Evolutionary conservation across 495 filamentous ascomycete species (phyloP), one percentile per base, ranked within the genome.

Genomic region (Diplogelasinospora grovesii): DNA sequence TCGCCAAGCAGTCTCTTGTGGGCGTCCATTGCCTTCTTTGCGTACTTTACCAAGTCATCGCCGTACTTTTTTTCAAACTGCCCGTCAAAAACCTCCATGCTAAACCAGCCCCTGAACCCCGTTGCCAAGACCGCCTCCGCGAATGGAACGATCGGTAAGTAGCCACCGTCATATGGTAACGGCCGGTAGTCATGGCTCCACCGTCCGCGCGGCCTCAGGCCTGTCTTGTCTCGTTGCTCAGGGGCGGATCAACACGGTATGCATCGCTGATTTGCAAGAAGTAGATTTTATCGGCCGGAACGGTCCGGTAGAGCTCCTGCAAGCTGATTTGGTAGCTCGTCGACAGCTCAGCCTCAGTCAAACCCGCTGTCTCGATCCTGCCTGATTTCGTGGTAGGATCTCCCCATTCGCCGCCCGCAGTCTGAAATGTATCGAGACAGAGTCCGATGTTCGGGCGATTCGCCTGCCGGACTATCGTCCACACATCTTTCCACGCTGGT

Each of bases 391-490:
- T 84, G 0, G 77, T 84, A 0, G 86, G 86, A 59, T 90, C 84
- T 0, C 65, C 83, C 75, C 73, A 89, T 60, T 93, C 85, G 22
- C 77, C 73, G 1, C 84, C 85, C 0, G 74, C 81, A 4, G 75
- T 83, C 54, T 90, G 85, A 64, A 90, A 89, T 0, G 85, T 90
- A 56, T 93, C 85, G 10, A 93, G 71, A 53, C 85, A 89, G 2
- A 89, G 60, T 0, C 86, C 84, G 21, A 87, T 61, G 49, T 90
- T 90, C 0, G 65, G 66, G 3, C 78, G 56, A 49, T 83, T 63
- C 3, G 79, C 78, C 8, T 60, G 67, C 31, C 71, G 46, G 4
- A 84, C 76, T 18, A 89, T 81, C 1, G 76, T 64, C 77, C 79
- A 87, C 9, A 80, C 78, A 19, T 75, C 68, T 39, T 66, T 70